A percentile compares a stretch with the other conserved stretches of the same genome.
Conservation (phyloP, 768 basidiomycete genomes). For the Russula sp. region DNA sequence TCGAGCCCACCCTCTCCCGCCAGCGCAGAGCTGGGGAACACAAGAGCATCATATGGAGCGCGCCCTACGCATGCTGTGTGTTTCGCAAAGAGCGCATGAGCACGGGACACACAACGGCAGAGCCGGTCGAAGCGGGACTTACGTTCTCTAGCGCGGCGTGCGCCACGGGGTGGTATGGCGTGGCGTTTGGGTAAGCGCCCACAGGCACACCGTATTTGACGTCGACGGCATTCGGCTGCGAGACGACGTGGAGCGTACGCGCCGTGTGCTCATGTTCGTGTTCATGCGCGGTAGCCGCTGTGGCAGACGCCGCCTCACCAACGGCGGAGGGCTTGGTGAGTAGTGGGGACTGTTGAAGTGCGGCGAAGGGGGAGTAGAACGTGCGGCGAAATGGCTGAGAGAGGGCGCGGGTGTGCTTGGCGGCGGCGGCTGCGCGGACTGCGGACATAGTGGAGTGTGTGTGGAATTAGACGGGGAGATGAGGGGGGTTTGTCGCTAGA, state of each 20-base stretch:
- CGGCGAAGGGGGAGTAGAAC: constrained; percentile 61
- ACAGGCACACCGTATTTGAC: constrained; percentile 63
- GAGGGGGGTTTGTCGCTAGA: neutral
- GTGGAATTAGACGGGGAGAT: neutral
- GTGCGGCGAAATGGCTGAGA: constrained; percentile 33
- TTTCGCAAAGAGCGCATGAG: constrained; percentile 37
- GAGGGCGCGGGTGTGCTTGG: constrained; percentile 28
- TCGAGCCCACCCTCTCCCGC: constrained; percentile 31
- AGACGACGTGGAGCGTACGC: constrained; percentile 60
- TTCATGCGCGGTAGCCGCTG: constrained; percentile 41
- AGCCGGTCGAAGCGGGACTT: constrained; percentile 33
- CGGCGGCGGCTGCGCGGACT: constrained; percentile 22
- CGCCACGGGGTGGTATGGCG: constrained; percentile 31
- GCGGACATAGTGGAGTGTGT: constrained; percentile 24
- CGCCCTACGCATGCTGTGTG: constrained; percentile 40
- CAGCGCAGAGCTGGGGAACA: constrained; percentile 27
- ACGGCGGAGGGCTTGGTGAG: constrained; percentile 26
- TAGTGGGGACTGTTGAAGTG: constrained; percentile 36
- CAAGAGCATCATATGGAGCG: constrained; percentile 33
- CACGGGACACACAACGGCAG: constrained; percentile 36
- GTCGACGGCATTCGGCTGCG: constrained; percentile 57
- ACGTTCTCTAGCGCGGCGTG: constrained; percentile 28
- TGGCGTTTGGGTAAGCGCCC: constrained; percentile 43
- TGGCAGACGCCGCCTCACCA: too few relatives aligned
- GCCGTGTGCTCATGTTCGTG: constrained; percentile 53